Evolutionary conservation across 176 grass and related monocot genomes (phyloP).

Genomic region (Rhipidocladum racemiflorum): DNA sequence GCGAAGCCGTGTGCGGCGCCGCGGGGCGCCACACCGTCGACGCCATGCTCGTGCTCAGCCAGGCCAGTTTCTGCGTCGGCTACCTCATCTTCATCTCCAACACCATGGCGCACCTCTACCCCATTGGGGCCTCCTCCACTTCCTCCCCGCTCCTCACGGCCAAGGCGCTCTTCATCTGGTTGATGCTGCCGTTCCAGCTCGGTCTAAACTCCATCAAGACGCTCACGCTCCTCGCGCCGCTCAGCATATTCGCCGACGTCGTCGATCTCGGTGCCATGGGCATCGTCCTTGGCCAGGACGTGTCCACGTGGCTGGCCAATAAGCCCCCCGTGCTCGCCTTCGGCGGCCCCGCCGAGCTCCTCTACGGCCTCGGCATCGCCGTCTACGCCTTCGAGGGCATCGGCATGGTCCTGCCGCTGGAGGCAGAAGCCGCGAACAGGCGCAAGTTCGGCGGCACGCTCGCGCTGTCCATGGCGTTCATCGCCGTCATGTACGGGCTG

Average conservation of each 20-base stretch:
- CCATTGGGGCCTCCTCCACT: not conserved
- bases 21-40: slow-evolving; percentile 66
- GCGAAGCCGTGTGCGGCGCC: slow-evolving; percentile 54
- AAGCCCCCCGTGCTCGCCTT: slow-evolving; percentile 55
- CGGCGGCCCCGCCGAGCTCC: slow-evolving; percentile 53
- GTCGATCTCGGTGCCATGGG: slow-evolving; percentile 95
- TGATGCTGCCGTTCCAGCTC: slow-evolving; percentile 85
- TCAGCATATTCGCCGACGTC: slow-evolving; percentile 94
- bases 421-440: slow-evolving; percentile 80
- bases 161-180: slow-evolving; percentile 72
- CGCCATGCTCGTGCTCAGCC: slow-evolving; percentile 95
- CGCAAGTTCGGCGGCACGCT: slow-evolving; percentile 66
- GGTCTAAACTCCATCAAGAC: slow-evolving; percentile 93
- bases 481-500: slow-evolving; percentile 79
- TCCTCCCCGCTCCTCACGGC: slow-evolving; percentile 52
- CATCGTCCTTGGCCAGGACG: slow-evolving; percentile 76
- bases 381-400: slow-evolving; percentile 95
- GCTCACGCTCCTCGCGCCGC: slow-evolving; percentile 85
- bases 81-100: slow-evolving; percentile 96
- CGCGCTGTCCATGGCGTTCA: slow-evolving; percentile 75
- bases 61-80: slow-evolving; percentile 83
- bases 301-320: slow-evolving; percentile 41
- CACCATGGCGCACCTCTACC: slow-evolving; percentile 38
- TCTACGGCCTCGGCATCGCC: slow-evolving; percentile 89
- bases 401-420: slow-evolving; percentile 87